These are phyloP conservation scores for Filosporella fistucella DNA, from an alignment of 495 filamentous ascomycete species.

Conservation along the genomic window DNA sequence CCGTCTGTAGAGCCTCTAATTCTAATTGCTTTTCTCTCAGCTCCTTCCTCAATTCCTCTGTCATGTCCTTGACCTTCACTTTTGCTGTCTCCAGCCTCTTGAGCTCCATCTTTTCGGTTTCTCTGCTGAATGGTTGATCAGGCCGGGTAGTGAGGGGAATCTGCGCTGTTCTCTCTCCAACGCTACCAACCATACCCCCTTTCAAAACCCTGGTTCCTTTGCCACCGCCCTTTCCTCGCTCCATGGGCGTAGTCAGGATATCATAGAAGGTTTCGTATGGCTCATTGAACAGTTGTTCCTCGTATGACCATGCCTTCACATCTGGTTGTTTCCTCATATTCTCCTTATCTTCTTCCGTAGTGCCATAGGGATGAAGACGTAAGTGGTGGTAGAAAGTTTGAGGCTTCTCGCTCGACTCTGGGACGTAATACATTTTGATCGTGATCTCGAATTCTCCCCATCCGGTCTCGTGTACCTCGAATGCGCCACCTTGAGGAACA, in stretches of 20 bases:
- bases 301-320: conserved; percentile 73
- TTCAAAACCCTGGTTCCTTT: conserved; percentile 39
- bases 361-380: conserved; percentile 84
- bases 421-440: conserved; percentile 85
- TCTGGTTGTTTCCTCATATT: conserved; percentile 56
- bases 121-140: conserved; percentile 67
- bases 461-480: conserved; percentile 84
- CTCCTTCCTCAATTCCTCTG: conserved; percentile 57
- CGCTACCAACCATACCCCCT: conserved; percentile 38
- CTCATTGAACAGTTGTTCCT: conserved; percentile 94
- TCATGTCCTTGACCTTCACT: conserved; percentile 61
- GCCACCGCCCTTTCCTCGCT: conserved; percentile 34
- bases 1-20: conserved; percentile 17
- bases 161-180: conserved; percentile 60
- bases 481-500: conserved; percentile 64
- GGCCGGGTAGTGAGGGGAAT: conserved; percentile 60
- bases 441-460: conserved; percentile 98
- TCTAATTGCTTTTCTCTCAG: conserved; percentile 56
- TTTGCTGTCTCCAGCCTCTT: conserved; percentile 69
- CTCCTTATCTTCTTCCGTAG: conserved; percentile 63
- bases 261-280: conserved; percentile 88
- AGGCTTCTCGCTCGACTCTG: conserved; percentile 82
- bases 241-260: conserved; percentile 52
- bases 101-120: conserved; percentile 68
- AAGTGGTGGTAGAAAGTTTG: conserved; percentile 87